phyloP scores from a whole-genome alignment of 805 yeast genomes.

The Lipomyces sp. region DNA sequence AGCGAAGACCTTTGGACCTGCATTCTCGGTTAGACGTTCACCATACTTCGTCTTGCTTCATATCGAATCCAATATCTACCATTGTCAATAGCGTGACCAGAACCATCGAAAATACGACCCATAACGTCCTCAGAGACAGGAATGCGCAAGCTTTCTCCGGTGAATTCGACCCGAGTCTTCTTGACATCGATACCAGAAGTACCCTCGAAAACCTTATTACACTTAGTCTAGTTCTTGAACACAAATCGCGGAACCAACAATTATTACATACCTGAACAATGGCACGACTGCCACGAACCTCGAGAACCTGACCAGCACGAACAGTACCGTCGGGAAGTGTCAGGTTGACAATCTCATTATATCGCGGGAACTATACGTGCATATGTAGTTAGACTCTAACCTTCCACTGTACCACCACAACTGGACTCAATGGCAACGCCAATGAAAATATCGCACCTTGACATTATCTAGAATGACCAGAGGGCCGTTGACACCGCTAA shows the following conservation, averaged over 20 bases:
- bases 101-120: constrained; percentile 98
- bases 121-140: constrained; percentile 96
- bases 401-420: neutral
- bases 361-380: constrained; percentile 65
- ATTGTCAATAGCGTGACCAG: constrained; percentile 97
- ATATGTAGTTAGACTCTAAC: neutral
- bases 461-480: constrained; percentile 87
- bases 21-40: neutral
- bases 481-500: constrained; percentile 98
- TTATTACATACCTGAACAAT: constrained; percentile 68
- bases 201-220: constrained; percentile 83
- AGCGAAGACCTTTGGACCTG: constrained; percentile 95
- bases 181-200: constrained; percentile 98
- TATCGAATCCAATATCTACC: constrained; percentile 21
- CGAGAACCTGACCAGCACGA: constrained; percentile 98
- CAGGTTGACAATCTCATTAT: constrained; percentile 93
- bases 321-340: constrained; percentile 94
- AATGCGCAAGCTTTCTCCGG: constrained; percentile 90
- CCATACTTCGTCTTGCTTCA: neutral
- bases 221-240: neutral
- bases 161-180: constrained; percentile 95
- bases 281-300: constrained; percentile 96
- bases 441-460: constrained; percentile 46
- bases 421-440: neutral
- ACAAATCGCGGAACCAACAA: neutral